phyloP scores from a whole-genome alignment of 768 basidiomycete species.

The Termitomyces sp. region DNA sequence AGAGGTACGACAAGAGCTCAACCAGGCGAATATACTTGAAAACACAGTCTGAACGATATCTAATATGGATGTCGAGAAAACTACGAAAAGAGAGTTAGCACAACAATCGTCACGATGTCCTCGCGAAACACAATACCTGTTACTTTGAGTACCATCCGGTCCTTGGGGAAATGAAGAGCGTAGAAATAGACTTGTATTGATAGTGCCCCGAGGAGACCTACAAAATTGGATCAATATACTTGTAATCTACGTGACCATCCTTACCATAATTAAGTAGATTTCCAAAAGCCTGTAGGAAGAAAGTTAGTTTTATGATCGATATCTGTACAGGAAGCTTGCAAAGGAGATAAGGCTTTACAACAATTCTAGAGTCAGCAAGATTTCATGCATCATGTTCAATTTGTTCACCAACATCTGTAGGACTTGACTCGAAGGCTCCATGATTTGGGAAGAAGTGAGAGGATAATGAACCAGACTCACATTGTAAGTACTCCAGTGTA shows the following conservation, averaged over 20 bases:
- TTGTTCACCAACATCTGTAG: neutral
- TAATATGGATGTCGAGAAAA: neutral
- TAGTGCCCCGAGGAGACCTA: constrained; percentile 10
- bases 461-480: neutral
- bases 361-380: neutral
- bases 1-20: neutral
- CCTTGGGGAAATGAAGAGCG: neutral
- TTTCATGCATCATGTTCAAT: neutral
- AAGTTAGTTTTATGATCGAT: neutral
- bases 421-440: neutral
- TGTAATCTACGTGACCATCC: neutral
- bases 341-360: neutral
- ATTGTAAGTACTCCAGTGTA: neutral
- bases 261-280: neutral
- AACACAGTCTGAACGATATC: neutral
- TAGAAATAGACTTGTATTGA: neutral
- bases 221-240: neutral
- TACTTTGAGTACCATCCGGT: neutral
- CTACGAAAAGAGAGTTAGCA: neutral
- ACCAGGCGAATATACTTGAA: neutral
- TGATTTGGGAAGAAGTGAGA: neutral
- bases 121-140: neutral
- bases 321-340: neutral
- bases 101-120: neutral
- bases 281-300: neutral